Conservation (phyloP, 1,139 yeast genomes). For the Candida labiduridarum region DNA sequence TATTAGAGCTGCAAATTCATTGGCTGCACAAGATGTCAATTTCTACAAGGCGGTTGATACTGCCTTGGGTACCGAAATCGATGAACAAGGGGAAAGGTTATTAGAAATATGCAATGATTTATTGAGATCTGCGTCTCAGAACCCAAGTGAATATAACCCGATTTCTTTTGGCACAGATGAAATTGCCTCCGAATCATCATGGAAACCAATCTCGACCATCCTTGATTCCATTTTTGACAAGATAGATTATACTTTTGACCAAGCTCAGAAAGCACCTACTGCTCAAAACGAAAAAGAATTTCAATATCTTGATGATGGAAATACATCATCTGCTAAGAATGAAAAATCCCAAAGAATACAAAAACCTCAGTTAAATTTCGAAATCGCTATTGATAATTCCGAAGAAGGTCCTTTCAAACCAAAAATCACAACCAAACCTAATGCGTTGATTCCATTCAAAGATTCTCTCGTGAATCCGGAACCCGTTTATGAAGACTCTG, state of each 20-base stretch:
- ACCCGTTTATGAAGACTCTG: conserved; percentile 31
- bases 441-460: conserved; percentile 58
- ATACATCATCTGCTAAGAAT: conserved; percentile 13
- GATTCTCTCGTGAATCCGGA: conserved; percentile 41
- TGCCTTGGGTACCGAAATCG: conserved; percentile 44
- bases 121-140: conserved; percentile 29
- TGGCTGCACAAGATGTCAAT: conserved; percentile 79
- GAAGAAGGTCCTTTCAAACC: conserved; percentile 80
- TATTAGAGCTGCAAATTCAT: conserved; percentile 69
- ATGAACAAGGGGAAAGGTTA: conserved; percentile 45
- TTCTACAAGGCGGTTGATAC: conserved; percentile 74
- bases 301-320: conserved; percentile 17
- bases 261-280: conserved; percentile 13
- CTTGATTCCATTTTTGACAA: conserved; percentile 77
- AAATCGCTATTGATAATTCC: conserved; percentile 63
- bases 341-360: conserved; percentile 41
- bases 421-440: conserved; percentile 67
- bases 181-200: conserved; percentile 36
- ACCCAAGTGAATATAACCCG: conserved; percentile 24
- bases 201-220: conserved; percentile 65
- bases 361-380: conserved; percentile 77
- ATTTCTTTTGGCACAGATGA: conserved; percentile 42
- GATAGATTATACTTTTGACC: conserved; percentile 64
- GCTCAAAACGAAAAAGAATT: conserved; percentile 6
- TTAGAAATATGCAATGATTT: conserved; percentile 57